Base-by-base conservation (phyloP, 345 rosid species). In the Populus nigra region DNA sequence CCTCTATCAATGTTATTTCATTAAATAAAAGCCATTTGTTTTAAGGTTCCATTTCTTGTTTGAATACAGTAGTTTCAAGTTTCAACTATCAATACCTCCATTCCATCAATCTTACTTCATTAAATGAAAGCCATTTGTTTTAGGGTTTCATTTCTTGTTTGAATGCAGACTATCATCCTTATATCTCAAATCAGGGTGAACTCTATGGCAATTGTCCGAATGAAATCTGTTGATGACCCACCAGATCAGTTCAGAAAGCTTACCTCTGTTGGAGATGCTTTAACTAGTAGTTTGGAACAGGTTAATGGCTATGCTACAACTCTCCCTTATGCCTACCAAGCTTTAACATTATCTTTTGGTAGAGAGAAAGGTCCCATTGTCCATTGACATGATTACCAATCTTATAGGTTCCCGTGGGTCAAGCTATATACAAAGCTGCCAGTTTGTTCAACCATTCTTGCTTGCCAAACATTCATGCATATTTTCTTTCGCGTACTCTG, bases 391-490 rank as follows among this genome's bases (percentile, higher is more conserved):
- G 53, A 15, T 47, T 47, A 47, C 53, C 16, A 15, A 13, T 13
- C 53, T 12, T 25, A 68, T 83, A 91, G 92, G 88, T 90, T 77
- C 87, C 89, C 76, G 94, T 89, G 77, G 98, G 96, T 66, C 97
- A 88, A 76, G 98, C 97, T 73, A 85, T 94, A 67, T 94, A 89
- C 76, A 76, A 49, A 74, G 81, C 79, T 74, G 98, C 91, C 79
- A 92, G 96, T 79, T 71, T 90, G 85, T 92, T 91, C 90, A 94
- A 92, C 81, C 98, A 94, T 85, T 92, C 96, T 76, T 94, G 98
- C 90, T 81, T 68, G 86, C 97, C 98, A 76, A 94, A 92, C 69
- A 83, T 94, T 82, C 93, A 94, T 76, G 90, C 92, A 70, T 94
- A 92, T 83, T 94, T 92, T 86, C 86, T 91, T 75, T 91, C 97